Evolutionary conservation across 2,329 filamentous ascomycete genomes (phyloP).

Genomic region (Zymoseptoria ardabiliae): DNA sequence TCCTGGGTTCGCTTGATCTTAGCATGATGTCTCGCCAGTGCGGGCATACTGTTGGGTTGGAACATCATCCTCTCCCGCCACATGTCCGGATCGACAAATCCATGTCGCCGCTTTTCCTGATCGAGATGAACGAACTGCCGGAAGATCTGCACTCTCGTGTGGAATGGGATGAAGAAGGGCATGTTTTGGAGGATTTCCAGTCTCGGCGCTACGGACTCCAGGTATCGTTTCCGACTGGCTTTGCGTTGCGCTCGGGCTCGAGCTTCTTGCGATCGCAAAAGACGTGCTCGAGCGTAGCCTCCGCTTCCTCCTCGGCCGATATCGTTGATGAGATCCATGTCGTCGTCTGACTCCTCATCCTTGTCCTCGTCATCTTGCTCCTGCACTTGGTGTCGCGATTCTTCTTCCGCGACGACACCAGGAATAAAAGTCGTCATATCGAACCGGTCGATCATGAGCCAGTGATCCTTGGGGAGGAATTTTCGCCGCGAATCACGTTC

Average conservation of each 20-base stretch:
- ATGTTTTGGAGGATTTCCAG: conserved; percentile 90
- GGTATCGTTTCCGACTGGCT: conserved; percentile 59
- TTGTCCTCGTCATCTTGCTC: conserved; percentile 55
- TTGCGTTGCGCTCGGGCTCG: conserved; percentile 59
- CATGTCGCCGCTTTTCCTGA: conserved; percentile 60
- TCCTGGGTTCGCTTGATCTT: conserved; percentile 70
- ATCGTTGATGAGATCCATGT: conserved; percentile 24
- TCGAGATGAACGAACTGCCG: conserved; percentile 85
- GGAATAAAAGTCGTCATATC: conserved; percentile 81
- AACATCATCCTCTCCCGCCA: conserved; percentile 54
- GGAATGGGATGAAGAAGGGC: conserved; percentile 93
- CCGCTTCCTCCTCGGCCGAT: conserved; percentile 23
- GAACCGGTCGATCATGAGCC: conserved; percentile 85
- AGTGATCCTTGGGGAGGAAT: conserved; percentile 77
- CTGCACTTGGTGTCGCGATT: conserved; percentile 62
- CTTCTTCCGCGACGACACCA: conserved; percentile 81
- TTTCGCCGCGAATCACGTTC: conserved; percentile 83
- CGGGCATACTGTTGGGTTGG: conserved; percentile 22
- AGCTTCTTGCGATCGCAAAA: conserved; percentile 42
- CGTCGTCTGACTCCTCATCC: conserved; percentile 39
- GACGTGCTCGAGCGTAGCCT: conserved; percentile 8
- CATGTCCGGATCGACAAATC: conserved; percentile 62
- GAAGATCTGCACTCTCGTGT: conserved; percentile 85
- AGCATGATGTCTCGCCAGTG: conserved; percentile 58
- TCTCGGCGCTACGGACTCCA: conserved; percentile 75